Conservation (phyloP, 495 filamentous ascomycete genomes). For the Talaromyces proteolyticus region DNA sequence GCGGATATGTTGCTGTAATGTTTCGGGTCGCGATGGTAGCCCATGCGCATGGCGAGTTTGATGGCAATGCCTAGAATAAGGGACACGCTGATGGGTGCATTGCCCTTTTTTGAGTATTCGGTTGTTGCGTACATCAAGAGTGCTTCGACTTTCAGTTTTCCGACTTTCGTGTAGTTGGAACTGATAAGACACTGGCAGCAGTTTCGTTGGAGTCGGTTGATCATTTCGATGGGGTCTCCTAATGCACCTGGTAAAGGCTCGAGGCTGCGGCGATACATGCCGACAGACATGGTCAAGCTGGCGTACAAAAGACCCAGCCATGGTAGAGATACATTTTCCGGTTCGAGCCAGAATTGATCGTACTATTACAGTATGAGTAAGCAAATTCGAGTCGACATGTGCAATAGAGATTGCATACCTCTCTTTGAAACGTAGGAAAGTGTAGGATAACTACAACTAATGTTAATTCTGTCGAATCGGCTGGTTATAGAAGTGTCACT, state of each 20-base stretch:
- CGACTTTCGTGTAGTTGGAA: conserved; percentile 27
- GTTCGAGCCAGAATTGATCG: conserved; percentile 28
- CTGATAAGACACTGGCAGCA: conserved; percentile 26
- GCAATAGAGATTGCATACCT: conserved; percentile 11
- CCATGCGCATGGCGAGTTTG: conserved; percentile 37
- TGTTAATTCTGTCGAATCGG: not conserved
- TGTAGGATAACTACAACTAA: conserved; percentile 29
- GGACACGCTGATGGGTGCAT: conserved; percentile 28
- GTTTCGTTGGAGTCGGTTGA: conserved; percentile 19
- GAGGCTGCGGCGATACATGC: conserved; percentile 20
- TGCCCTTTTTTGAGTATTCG: conserved; percentile 30
- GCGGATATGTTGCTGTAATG: conserved; percentile 30
- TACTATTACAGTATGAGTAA: conserved; percentile 14
- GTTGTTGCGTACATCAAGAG: conserved; percentile 29
- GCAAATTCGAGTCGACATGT: not conserved
- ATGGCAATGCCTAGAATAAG: conserved; percentile 31
- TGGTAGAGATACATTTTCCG: conserved; percentile 22
- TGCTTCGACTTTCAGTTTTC: conserved; percentile 29
- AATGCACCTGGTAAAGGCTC: conserved; percentile 18
- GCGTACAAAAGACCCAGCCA: conserved; percentile 34
- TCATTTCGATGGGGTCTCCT: conserved; percentile 11
- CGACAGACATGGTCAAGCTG: conserved; percentile 24
- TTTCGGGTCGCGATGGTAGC: conserved; percentile 38
- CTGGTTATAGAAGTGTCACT: not conserved
- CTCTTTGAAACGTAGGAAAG: conserved; percentile 35